Evolutionary conservation across 1,284 basidiomycete species (phyloP).

Genomic region (Coriolopsis trogii): DNA sequence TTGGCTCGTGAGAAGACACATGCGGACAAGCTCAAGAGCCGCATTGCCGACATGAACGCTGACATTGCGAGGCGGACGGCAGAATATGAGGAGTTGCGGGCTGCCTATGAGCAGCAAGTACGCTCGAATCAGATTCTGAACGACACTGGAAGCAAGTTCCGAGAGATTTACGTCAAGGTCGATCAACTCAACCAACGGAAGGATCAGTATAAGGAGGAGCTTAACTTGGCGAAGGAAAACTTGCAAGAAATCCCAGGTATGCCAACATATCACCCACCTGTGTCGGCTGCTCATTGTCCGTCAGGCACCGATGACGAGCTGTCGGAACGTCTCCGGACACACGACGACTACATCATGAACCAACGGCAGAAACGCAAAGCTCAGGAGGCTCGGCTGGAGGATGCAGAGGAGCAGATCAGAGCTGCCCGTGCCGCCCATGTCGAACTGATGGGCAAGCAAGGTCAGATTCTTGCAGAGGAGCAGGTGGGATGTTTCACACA

Average conservation of each 20-base stretch:
- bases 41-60: conserved; percentile 67
- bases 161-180: conserved; percentile 79
- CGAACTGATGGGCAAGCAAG: conserved; percentile 59
- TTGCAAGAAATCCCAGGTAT: conserved; percentile 77
- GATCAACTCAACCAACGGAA: conserved; percentile 72
- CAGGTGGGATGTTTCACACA: no score
- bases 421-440: conserved; percentile 58
- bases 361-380: conserved; percentile 53
- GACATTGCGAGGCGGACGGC: conserved; percentile 74
- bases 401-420: conserved; percentile 64
- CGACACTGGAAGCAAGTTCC: conserved; percentile 83
- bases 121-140: conserved; percentile 83
- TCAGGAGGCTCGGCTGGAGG: conserved; percentile 55
- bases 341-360: conserved; percentile 64
- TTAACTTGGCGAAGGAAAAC: conserved; percentile 67
- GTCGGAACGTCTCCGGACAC: conserved; percentile 67
- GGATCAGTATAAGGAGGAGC: conserved; percentile 52
- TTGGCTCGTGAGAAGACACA: conserved; percentile 86
- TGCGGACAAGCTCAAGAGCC: conserved; percentile 78
- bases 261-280: conserved; percentile 6
- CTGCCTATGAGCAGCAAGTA: conserved; percentile 67
- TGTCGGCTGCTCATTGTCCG: neutral
- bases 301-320: conserved; percentile 83
- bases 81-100: conserved; percentile 74
- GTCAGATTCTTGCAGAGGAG: conserved; percentile 64